Base-by-base conservation (phyloP, 176 grass and related monocot genomes). In the Hordeum marinum region DNA sequence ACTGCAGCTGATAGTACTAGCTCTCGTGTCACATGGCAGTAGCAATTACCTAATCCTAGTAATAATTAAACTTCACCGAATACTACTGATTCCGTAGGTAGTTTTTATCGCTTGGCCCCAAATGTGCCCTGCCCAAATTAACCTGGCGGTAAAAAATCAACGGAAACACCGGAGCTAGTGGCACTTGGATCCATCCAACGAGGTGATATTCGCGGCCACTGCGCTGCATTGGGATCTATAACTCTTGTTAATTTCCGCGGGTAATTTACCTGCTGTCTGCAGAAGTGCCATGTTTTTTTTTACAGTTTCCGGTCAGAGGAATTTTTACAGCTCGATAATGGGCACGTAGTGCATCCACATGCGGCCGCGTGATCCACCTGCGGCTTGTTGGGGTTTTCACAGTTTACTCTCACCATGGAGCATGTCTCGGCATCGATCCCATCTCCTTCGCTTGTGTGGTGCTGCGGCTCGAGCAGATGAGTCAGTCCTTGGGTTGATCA, bases 151-250 rank as follows among this genome's bases (percentile, higher is more conserved):
- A 32, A 32, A 39, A 39, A 39, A 39, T 8, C 7, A 39, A 39
- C 37, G 36, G 5, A 37, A 37, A 7, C 37, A 39, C 37, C 37
- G 1, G 58, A 48, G 62, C 63, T 48, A 76, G 36, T 8, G 6
- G 36, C 7, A 1, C 78, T 81, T 82, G 83, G 77, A 85, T 68
- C n/a, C 48, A 85, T 68, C 61, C 24, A 76, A 81, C 59, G 27
- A 72, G 65, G 0, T 10, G 3, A 34, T 31, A 34, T 14, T 65
- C 17, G 2, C 66, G 37, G 48, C 27, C 61, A 74, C n/a, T 81
- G 82, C 87, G 80, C 84, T 85, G 82, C 87, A 40, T 89, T 82
- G 88, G 88, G 88, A 85, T 89, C 88, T 52, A 81, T 27, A 70
- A 85, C n/a, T 42, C n/a, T 76, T 70, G 82, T 65, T 27, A 8